phyloP scores from a whole-genome alignment of 1,139 yeast species.

The Diutina siamensis region DNA sequence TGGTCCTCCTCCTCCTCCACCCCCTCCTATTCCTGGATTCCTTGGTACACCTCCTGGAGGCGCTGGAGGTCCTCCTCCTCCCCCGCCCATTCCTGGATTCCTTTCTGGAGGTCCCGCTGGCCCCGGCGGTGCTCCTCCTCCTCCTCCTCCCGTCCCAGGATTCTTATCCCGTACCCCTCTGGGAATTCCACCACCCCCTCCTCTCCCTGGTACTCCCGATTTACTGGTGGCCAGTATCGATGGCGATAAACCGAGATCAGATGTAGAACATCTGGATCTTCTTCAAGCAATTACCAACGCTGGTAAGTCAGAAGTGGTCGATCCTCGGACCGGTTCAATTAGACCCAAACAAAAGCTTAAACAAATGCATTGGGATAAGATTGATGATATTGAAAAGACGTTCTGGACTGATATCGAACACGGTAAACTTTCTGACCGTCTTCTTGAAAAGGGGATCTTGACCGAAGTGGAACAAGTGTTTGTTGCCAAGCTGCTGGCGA shows the following conservation, averaged over 20 bases:
- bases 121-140: too few species aligned
- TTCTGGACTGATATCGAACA: slow-evolving; percentile 65
- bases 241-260: background rate
- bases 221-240: background rate
- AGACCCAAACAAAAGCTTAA: slow-evolving; percentile 62
- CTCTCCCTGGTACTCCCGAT: background rate
- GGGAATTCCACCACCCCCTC: slow-evolving; percentile 2
- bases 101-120: background rate
- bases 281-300: too few species aligned
- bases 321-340: slow-evolving; percentile 9
- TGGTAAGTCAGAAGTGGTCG: background rate
- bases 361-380: slow-evolving; percentile 92
- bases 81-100: slow-evolving; percentile 2
- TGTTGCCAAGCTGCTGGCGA: slow-evolving; percentile 44
- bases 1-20: slow-evolving; percentile 10
- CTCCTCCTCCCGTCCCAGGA: slow-evolving; percentile 8
- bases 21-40: slow-evolving; percentile 10
- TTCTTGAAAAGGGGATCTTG: slow-evolving; percentile 62
- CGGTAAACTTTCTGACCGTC: slow-evolving; percentile 35
- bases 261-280: background rate
- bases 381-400: slow-evolving; percentile 59
- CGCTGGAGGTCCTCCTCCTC: slow-evolving; percentile 8
- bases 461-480: slow-evolving; percentile 72
- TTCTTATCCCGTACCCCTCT: background rate
- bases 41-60: background rate